A percentile compares a stretch with the other conserved stretches of the same genome.
Conservation (phyloP, 306 rosid genomes). For the Dryas drummondii region DNA sequence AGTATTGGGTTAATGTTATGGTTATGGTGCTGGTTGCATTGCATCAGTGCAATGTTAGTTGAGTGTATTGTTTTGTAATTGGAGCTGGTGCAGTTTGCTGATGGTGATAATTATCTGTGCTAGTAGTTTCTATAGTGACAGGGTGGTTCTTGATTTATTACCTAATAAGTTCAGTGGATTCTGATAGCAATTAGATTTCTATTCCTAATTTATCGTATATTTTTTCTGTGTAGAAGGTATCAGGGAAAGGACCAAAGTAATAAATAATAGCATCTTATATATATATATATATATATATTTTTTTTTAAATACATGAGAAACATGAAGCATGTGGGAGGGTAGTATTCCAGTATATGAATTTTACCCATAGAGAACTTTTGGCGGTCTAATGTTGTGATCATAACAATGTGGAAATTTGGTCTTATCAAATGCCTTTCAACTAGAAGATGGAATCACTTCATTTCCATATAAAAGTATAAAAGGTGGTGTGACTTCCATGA, state of each 20-base stretch:
- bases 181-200: neutral
- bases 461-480: neutral
- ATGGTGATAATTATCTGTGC: neutral
- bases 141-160: conserved; percentile 2
- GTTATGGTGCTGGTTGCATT: neutral
- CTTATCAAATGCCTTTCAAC: neutral
- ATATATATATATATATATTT: no score
- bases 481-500: neutral
- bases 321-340: neutral
- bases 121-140: neutral
- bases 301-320: no score
- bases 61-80: neutral
- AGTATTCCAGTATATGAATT: neutral
- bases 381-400: neutral
- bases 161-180: neutral
- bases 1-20: neutral
- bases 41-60: neutral
- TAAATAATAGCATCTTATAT: no score
- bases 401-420: neutral
- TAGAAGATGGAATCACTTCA: neutral
- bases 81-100: neutral
- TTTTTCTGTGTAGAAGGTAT: neutral
- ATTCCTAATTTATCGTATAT: neutral
- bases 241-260: neutral
- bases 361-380: neutral